Base-by-base conservation (phyloP, 306 rosid species). In the Sicyos baderoa region DNA sequence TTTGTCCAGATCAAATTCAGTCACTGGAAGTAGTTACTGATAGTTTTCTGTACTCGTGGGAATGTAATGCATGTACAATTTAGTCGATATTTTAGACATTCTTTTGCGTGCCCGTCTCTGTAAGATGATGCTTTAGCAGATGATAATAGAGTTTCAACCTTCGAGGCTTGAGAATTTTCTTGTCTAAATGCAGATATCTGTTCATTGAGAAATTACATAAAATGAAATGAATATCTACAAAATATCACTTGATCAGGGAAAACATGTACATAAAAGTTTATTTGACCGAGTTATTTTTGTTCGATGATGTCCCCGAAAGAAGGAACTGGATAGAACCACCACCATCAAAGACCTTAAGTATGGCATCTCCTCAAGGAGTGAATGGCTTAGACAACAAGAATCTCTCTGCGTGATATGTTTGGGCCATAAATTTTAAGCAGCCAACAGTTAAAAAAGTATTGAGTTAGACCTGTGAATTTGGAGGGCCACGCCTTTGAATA, bases 1-100 rank as follows among this genome's bases (percentile, higher is more conserved):
- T 61, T 76, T 91, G 78, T 88, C 86, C 61, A 75, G 87, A 68
- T 77, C 84, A 9, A 86, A 82, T 67, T 88, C 85, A 53, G 83
- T 67, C 70, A 58, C 73, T 70, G 77, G 80, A 63, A 76, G 56
- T 76, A 72, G 49, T 68, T 50, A 57, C 72, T 69, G 16, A 50
- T 61, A 65, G 7, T 63, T n/a, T n/a, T 29, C 22, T 78, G 70
- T 27, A 21, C 23, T 22, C 35, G 10, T 23, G 35, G 29, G 65
- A 71, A 22, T 40, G 18, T 40, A 71, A 55, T 40, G 54, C 53
- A 71, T 54, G 75, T 51, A 70, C 32, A 51, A 53, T 70, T 16
- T 70, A 49, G 47, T 70, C 59, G 14, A 29, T 51, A 29, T 50
- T 70, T 70, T 70, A 53, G 59, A 29, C 50, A 53, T 70, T 70